phyloP scores from a whole-genome alignment of 805 yeast genomes.

The Barnettozyma botsteinii region DNA sequence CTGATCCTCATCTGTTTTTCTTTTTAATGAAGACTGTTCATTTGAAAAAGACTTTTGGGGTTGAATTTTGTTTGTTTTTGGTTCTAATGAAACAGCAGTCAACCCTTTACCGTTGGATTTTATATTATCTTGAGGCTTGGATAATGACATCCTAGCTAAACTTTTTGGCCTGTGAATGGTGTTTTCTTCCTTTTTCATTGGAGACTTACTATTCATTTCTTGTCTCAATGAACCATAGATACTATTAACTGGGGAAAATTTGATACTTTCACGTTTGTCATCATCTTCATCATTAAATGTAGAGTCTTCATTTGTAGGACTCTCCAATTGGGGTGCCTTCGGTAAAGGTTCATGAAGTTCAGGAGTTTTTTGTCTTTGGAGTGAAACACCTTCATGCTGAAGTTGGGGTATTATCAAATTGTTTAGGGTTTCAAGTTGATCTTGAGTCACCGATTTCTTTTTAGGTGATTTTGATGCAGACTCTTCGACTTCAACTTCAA shows the following conservation, averaged over 20 bases:
- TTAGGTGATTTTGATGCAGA: slow-evolving; percentile 6
- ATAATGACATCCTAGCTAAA: slow-evolving; percentile 20
- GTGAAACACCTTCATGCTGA: neutral
- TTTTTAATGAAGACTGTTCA: slow-evolving; percentile 6
- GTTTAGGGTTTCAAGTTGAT: slow-evolving; percentile 8
- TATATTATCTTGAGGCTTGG: slow-evolving; percentile 19
- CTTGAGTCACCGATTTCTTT: slow-evolving; percentile 1
- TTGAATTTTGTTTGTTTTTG: slow-evolving; percentile 9
- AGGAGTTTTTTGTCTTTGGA: slow-evolving; percentile 1
- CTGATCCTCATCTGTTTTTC: slow-evolving; percentile 19
- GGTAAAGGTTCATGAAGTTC: neutral
- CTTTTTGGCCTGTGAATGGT: slow-evolving; percentile 10
- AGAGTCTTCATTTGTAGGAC: slow-evolving; percentile 1
- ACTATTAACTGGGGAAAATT: slow-evolving; percentile 26
- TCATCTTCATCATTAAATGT: slow-evolving; percentile 9
- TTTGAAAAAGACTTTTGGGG: slow-evolving; percentile 20
- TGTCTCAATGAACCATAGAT: slow-evolving; percentile 23
- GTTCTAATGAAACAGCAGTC: slow-evolving; percentile 17
- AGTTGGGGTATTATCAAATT: slow-evolving; percentile 13
- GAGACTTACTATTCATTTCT: slow-evolving; percentile 20
- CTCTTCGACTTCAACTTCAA: no score
- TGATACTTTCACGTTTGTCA: slow-evolving; percentile 14
- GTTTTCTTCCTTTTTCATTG: slow-evolving; percentile 4
- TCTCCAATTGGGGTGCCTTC: slow-evolving; percentile 5
- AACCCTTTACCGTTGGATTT: slow-evolving; percentile 20